phyloP scores from a whole-genome alignment of 441 rosid species.

The Syzygium malaccense region DNA sequence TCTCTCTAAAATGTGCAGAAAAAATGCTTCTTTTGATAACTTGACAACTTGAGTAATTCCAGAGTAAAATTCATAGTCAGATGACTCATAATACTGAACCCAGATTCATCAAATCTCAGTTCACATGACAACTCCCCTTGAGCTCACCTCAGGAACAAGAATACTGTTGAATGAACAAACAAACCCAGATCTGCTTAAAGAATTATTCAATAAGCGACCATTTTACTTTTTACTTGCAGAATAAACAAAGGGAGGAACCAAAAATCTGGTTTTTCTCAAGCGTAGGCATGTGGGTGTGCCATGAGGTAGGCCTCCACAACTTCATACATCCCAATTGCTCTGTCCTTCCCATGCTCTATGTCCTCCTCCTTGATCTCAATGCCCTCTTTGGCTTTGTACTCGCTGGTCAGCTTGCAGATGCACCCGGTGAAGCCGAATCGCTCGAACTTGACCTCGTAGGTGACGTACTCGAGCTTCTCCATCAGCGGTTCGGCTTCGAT shows the following conservation, averaged over 20 bases:
- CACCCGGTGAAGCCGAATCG: constrained; percentile 21
- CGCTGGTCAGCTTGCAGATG: constrained; percentile 23
- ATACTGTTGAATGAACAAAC: neutral
- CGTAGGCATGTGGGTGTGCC: constrained; percentile 29
- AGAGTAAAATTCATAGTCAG: neutral
- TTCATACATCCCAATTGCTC: constrained; percentile 25
- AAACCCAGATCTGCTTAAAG: neutral
- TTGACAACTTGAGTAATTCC: neutral
- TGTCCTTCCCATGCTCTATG: constrained; percentile 21
- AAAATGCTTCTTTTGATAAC: neutral
- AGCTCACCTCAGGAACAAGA: neutral
- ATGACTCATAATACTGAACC: neutral
- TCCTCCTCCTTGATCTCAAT: constrained; percentile 22
- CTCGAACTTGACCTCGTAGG: constrained; percentile 28
- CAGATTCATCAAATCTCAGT: neutral
- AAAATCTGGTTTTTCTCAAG: neutral
- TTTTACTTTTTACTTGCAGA: neutral
- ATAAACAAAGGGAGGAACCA: neutral
- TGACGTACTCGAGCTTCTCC: constrained; percentile 21
- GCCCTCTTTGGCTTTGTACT: constrained; percentile 22
- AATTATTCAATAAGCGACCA: neutral
- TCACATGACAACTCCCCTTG: neutral
- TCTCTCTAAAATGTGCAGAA: neutral
- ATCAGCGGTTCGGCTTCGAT: constrained; percentile 18
- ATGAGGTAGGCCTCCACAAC: constrained; percentile 35